Conservation (phyloP, 2,329 filamentous ascomycete species). For the Hymenoscyphus fructigenus region DNA sequence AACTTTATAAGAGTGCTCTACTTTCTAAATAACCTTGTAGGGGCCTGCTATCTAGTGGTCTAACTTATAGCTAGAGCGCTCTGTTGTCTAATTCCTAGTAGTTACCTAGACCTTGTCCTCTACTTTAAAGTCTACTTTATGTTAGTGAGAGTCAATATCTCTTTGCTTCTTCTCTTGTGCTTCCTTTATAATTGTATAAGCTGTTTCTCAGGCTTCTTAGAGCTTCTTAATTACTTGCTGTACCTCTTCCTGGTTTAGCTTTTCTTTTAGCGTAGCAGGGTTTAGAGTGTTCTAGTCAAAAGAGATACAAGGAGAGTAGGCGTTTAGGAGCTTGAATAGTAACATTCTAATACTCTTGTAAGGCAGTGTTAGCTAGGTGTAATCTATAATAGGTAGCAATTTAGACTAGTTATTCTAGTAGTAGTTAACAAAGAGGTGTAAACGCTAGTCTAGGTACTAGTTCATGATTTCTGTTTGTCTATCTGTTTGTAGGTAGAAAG, state of each 20-base stretch:
- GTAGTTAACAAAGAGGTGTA: conserved; percentile 22
- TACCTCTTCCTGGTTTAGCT: background rate
- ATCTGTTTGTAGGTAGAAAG: too few relatives aligned
- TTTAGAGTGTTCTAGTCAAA: too few relatives aligned
- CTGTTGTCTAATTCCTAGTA: too few relatives aligned
- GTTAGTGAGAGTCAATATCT: background rate
- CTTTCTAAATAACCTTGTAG: conserved; percentile 7
- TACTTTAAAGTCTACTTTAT: too few relatives aligned
- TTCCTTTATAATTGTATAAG: background rate
- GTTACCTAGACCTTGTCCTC: too few relatives aligned
- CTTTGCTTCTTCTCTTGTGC: too few relatives aligned
- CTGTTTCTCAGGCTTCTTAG: background rate
- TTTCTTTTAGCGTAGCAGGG: background rate
- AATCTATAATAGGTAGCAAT: conserved; percentile 21
- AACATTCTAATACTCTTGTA: conserved; percentile 11
- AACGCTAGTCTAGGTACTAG: conserved; percentile 12
- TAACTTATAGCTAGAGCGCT: background rate
- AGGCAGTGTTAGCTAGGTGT: conserved; percentile 9
- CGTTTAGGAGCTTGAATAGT: background rate
- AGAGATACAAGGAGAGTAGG: background rate
- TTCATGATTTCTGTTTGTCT: too few relatives aligned
- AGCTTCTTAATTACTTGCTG: background rate
- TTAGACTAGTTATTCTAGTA: conserved; percentile 25
- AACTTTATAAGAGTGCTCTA: too few relatives aligned
- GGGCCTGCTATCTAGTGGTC: background rate